These are phyloP conservation scores for Ilex paraguariensis DNA, from an alignment of 305 asterid species.

Conservation along the genomic window DNA sequence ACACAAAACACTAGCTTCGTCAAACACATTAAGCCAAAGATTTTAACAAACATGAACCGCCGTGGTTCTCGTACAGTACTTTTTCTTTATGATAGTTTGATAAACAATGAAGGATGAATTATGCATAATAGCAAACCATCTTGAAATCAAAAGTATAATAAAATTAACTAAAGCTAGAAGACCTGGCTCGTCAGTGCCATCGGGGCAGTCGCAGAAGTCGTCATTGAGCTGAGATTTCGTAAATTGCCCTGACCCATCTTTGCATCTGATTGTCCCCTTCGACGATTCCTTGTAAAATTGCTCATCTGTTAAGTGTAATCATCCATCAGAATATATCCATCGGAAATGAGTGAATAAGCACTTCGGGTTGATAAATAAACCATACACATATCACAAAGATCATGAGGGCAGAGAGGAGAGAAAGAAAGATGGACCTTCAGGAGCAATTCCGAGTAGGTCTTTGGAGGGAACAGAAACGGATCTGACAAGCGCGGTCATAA, in stretches of 20 bases:
- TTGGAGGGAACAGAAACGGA: conserved; percentile 1
- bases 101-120: too few species aligned
- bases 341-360: too few species aligned
- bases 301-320: conserved; percentile 48
- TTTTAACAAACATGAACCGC: too few species aligned
- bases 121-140: too few species aligned
- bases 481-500: neutral
- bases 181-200: conserved; percentile 98
- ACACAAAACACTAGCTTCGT: neutral
- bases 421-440: neutral
- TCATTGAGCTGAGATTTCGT: conserved; percentile 73
- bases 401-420: neutral
- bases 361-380: neutral
- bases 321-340: neutral
- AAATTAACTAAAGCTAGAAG: neutral
- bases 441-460: conserved; percentile 1
- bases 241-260: conserved; percentile 75
- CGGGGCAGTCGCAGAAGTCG: conserved; percentile 95
- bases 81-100: too few species aligned
- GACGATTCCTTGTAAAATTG: conserved; percentile 49
- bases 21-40: too few species aligned
- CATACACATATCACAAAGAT: neutral
- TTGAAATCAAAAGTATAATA: neutral
- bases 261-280: conserved; percentile 58
- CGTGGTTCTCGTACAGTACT: too few species aligned